Conservation (phyloP, 202 grass and related monocot species). For the Saccharum hybrid region DNA sequence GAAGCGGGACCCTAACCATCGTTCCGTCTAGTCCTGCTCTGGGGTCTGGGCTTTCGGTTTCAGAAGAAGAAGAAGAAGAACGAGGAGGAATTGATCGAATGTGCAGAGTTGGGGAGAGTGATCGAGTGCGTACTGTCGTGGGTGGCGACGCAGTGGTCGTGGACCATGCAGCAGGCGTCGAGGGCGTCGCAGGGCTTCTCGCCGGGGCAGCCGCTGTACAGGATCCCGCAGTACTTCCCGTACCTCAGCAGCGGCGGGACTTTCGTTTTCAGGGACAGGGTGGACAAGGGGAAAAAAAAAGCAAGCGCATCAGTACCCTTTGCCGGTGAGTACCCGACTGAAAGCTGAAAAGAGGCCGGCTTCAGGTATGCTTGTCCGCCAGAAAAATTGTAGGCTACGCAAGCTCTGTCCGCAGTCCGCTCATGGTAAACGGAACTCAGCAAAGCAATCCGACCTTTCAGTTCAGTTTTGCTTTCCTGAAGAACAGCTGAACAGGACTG, state of each 20-base stretch:
- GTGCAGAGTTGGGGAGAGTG: not conserved
- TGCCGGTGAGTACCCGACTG: not conserved
- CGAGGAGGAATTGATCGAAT: not conserved
- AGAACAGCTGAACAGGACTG: not conserved
- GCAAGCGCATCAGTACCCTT: slow-evolving; percentile 19
- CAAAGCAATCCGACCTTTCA: not conserved
- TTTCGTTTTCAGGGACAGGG: slow-evolving; percentile 5
- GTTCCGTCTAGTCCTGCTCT: no score
- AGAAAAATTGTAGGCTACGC: not conserved
- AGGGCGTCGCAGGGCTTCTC: slow-evolving; percentile 97
- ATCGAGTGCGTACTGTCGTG: slow-evolving; percentile 53
- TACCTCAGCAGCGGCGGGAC: slow-evolving; percentile 87
- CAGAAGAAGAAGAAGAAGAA: not conserved
- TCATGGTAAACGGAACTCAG: not conserved
- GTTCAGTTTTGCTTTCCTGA: not conserved
- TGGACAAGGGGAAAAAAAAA: no score
- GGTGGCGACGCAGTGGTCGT: slow-evolving; percentile 81
- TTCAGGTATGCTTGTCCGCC: not conserved
- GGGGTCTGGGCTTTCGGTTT: not conserved
- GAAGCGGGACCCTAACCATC: not conserved
- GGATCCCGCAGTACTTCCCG: slow-evolving; percentile 90
- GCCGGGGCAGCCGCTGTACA: slow-evolving; percentile 90
- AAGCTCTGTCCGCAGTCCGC: not conserved
- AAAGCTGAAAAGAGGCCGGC: slow-evolving; percentile 1
- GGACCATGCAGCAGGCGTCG: slow-evolving; percentile 93